Percentiles rank a stretch among this genome's conserved stretches.
These are phyloP conservation scores for Tetrapisispora taiwanensis DNA, from an alignment of 805 yeast genomes.

Conservation along the genomic window DNA sequence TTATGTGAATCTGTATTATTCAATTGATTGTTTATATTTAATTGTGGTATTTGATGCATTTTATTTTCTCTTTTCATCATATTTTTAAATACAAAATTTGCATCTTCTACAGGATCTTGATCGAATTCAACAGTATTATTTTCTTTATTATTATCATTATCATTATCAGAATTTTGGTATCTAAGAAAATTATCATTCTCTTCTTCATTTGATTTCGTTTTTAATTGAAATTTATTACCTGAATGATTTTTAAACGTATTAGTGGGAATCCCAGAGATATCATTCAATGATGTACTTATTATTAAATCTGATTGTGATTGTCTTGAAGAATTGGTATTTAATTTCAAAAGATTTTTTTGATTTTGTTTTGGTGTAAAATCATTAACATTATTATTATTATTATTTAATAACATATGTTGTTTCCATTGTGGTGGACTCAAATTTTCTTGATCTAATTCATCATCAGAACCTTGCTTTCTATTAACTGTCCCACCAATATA, in stretches of 20 bases:
- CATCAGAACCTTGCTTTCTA: slow-evolving; percentile 2
- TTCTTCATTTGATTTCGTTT: background rate
- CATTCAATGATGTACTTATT: slow-evolving; percentile 21
- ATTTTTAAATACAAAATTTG: slow-evolving; percentile 22
- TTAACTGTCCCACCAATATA: slow-evolving; percentile 15
- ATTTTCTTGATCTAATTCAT: slow-evolving; percentile 4
- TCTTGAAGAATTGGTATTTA: background rate
- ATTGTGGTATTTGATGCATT: background rate
- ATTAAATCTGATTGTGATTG: slow-evolving; percentile 15
- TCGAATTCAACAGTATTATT: slow-evolving; percentile 11
- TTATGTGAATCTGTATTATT: background rate
- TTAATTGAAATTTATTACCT: slow-evolving; percentile 4
- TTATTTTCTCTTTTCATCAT: slow-evolving; percentile 15
- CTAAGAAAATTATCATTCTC: background rate
- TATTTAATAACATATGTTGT: slow-evolving; percentile 11
- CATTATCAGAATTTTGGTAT: background rate
- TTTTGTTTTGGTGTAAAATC: background rate
- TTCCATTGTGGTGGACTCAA: slow-evolving; percentile 20
- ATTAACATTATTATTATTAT: background rate
- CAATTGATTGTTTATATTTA: no score
- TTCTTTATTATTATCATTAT: background rate
- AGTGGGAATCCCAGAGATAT: slow-evolving; percentile 20
- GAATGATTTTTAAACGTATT: slow-evolving; percentile 20
- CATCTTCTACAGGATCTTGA: slow-evolving; percentile 23
- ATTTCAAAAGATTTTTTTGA: background rate